A percentile compares a stretch with the other conserved stretches of the same genome.
Conservation (phyloP, 1,284 basidiomycete species). For the Marasmius tenuissimus region DNA sequence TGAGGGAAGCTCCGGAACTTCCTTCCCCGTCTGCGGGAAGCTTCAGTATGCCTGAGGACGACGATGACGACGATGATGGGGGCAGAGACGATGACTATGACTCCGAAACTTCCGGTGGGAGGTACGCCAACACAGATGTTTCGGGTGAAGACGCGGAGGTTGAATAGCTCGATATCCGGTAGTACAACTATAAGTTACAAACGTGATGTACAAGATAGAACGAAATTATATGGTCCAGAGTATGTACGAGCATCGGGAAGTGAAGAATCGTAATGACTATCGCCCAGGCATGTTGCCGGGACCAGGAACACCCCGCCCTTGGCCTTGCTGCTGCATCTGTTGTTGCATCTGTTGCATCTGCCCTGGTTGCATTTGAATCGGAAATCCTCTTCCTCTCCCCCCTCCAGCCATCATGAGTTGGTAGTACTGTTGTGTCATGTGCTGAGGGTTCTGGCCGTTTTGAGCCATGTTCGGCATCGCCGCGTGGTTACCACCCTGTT, state of each 20-base stretch:
- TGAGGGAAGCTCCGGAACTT: neutral
- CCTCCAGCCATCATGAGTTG: neutral
- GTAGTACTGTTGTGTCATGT: neutral
- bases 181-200: neutral
- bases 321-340: neutral
- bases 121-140: neutral
- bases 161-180: neutral
- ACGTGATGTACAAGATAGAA: neutral
- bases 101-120: neutral
- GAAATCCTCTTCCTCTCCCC: neutral
- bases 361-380: neutral
- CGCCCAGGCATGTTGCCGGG: neutral
- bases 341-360: conserved; percentile 1
- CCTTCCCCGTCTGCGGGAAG: neutral
- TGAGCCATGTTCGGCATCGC: neutral
- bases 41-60: neutral
- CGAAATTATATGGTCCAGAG: neutral
- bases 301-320: neutral
- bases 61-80: neutral
- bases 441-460: neutral
- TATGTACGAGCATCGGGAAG: neutral
- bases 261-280: neutral
- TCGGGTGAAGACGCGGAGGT: neutral
- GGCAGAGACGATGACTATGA: conserved; percentile 1
- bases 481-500: neutral